Evolutionary conservation across 2,329 filamentous ascomycete genomes (phyloP), one percentile per base, ranked within the genome.

Genomic region (Apiospora malaysiana): DNA sequence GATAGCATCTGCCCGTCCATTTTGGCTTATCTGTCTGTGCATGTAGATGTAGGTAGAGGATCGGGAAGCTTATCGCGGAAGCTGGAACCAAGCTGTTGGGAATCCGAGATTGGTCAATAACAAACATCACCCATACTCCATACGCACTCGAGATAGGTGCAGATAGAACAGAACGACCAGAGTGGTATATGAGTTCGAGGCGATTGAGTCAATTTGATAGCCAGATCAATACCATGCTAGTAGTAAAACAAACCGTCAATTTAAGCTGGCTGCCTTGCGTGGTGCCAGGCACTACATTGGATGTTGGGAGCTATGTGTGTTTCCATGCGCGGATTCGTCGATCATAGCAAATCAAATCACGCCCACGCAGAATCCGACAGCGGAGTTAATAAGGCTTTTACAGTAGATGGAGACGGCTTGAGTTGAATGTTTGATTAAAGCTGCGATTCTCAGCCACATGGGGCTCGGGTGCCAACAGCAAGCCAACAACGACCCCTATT

Each of bases 1-100:
- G 8, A 10, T 12, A 25, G 47, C 4, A 27, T 10, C 32, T 18
- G 18, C 21, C 49, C 32, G 6, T 6, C 32, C 32, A 32, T 32
- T 7, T 27, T 14, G 40, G 14, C 12, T 45, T 12, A 42, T 32
- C 42, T 16, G 14, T 45, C 16, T 16, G 42, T 45, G 42, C 42
- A 45, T 14, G 32, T 32, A 32, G 32, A 32, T 14, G 10, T 4
- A 42, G 5, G 40, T 45, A 45, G 10, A 16, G 14, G 16, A 45
- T 45, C 27, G 51, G 25, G 27, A 59, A 59, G 51, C 51, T 59
- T 59, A 59, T 59, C 51, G 51, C 18, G 51, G 27, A 59, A 59
- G 51, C 51, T 59, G 21, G 51, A 59, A 7, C 51, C 51, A 59
- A 37, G 51, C 51, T 59, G 51, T 59, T 59, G 51, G 51, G 51